These are phyloP conservation scores for Fusarium sp. DNA, from an alignment of 2,329 filamentous ascomycete species.

Conservation along the genomic window DNA sequence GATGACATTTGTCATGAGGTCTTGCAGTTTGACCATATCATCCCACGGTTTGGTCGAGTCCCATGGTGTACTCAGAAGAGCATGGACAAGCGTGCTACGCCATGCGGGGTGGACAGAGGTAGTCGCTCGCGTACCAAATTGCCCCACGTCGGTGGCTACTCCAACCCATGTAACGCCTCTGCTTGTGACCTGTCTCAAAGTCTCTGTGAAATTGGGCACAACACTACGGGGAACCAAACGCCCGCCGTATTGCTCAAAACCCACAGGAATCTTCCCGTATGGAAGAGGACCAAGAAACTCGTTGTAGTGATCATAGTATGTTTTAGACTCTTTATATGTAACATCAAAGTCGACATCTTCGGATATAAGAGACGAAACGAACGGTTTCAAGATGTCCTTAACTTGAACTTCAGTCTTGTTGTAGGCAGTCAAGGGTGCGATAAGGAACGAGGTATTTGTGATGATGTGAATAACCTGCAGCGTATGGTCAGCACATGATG, in stretches of 20 bases:
- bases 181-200: not conserved
- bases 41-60: slow-evolving; percentile 42
- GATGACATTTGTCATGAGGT: slow-evolving; percentile 47
- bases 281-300: slow-evolving; percentile 56
- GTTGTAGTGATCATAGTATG: slow-evolving; percentile 55
- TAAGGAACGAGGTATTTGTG: not conserved
- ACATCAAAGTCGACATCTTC: slow-evolving; percentile 24
- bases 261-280: slow-evolving; percentile 48
- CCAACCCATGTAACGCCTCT: not conserved
- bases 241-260: slow-evolving; percentile 50
- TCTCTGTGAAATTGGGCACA: slow-evolving; percentile 4
- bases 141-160: not conserved
- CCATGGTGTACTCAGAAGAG: slow-evolving; percentile 35
- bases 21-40: slow-evolving; percentile 47
- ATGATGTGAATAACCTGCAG: not conserved
- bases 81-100: not conserved
- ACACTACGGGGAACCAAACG: slow-evolving; percentile 55
- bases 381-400: not conserved
- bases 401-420: not conserved
- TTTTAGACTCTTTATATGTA: slow-evolving; percentile 20
- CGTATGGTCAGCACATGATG: not conserved
- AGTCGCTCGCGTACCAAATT: not conserved
- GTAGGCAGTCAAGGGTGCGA: not conserved
- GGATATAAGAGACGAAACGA: slow-evolving; percentile 9
- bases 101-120: not conserved